Evolutionary conservation across 1,284 basidiomycete genomes (phyloP).

Genomic region (Apiotrichum siamense): DNA sequence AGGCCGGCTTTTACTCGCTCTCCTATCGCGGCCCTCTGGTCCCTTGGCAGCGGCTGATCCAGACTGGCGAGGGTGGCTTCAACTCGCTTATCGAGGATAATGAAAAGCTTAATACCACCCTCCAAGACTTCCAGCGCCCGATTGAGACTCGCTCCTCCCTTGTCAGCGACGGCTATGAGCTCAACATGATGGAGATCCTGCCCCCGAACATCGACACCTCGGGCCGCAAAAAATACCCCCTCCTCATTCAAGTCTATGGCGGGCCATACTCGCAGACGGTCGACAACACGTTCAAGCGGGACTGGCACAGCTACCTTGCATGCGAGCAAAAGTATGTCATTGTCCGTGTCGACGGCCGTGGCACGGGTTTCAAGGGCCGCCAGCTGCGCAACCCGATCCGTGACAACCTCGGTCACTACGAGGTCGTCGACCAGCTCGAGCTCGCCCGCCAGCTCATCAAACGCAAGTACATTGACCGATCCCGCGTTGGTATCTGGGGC

Average conservation of each 20-base stretch:
- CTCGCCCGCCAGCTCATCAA: slow-evolving; percentile 56
- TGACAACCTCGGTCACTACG: slow-evolving; percentile 75
- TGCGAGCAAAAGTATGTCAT: slow-evolving; percentile 77
- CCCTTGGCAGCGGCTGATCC: slow-evolving; percentile 78
- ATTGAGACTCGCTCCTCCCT: slow-evolving; percentile 65
- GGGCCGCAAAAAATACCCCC: slow-evolving; percentile 87
- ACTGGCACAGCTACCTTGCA: slow-evolving; percentile 84
- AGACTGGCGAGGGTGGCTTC: slow-evolving; percentile 53
- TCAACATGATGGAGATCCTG: slow-evolving; percentile 82
- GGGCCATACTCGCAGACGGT: slow-evolving; percentile 81
- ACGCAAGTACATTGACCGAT: slow-evolving; percentile 51
- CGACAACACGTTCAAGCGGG: slow-evolving; percentile 59
- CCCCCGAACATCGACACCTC: slow-evolving; percentile 87
- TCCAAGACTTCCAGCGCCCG: slow-evolving; percentile 65
- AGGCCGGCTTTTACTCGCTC: slow-evolving; percentile 76
- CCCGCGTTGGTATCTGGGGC: slow-evolving; percentile 87
- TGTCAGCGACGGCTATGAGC: slow-evolving; percentile 69
- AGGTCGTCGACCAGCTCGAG: slow-evolving; percentile 79
- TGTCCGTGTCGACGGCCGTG: slow-evolving; percentile 84
- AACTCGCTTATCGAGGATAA: slow-evolving; percentile 62
- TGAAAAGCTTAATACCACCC: slow-evolving; percentile 61
- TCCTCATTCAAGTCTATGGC: slow-evolving; percentile 86
- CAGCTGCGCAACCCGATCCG: slow-evolving; percentile 74
- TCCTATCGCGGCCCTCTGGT: slow-evolving; percentile 73
- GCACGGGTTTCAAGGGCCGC: slow-evolving; percentile 85